Evolutionary conservation across 768 basidiomycete genomes (phyloP).

Genomic region (Lactarius tabidus): DNA sequence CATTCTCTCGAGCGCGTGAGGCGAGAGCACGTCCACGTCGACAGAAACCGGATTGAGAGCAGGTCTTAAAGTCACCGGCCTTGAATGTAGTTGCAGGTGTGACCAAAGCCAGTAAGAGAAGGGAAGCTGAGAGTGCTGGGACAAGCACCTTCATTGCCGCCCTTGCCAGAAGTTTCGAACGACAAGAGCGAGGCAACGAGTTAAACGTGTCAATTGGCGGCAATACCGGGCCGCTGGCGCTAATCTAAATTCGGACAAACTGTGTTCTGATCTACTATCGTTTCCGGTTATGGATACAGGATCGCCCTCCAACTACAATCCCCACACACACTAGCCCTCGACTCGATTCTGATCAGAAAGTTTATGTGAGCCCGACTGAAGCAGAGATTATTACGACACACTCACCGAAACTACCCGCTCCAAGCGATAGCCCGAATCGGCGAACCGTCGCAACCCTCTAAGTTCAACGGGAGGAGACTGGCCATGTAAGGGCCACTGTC

Average conservation of each 20-base stretch:
- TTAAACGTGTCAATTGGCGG: not conserved
- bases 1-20: slow-evolving; percentile 57
- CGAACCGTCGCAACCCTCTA: slow-evolving; percentile 61
- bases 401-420: slow-evolving; percentile 23
- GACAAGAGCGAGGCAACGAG: not conserved
- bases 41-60: slow-evolving; percentile 93
- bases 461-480: slow-evolving; percentile 53
- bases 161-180: not conserved
- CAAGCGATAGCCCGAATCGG: slow-evolving; percentile 70
- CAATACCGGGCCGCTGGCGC: not conserved
- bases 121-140: slow-evolving; percentile 10
- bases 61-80: slow-evolving; percentile 88
- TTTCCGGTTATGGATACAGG: not conserved
- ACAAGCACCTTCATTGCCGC: slow-evolving; percentile 24
- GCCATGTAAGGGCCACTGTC: slow-evolving; percentile 40
- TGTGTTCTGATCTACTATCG: not conserved
- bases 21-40: slow-evolving; percentile 84
- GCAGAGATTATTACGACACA: not conserved
- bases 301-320: not conserved
- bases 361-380: not conserved
- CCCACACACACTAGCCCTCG: not conserved
- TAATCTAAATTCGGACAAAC: too few relatives aligned
- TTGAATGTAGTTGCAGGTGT: slow-evolving; percentile 50
- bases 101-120: slow-evolving; percentile 35
- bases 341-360: slow-evolving; percentile 4